Evolutionary conservation across 176 grass and related monocot species (phyloP).

Genomic region (Rhynchospora pubera): DNA sequence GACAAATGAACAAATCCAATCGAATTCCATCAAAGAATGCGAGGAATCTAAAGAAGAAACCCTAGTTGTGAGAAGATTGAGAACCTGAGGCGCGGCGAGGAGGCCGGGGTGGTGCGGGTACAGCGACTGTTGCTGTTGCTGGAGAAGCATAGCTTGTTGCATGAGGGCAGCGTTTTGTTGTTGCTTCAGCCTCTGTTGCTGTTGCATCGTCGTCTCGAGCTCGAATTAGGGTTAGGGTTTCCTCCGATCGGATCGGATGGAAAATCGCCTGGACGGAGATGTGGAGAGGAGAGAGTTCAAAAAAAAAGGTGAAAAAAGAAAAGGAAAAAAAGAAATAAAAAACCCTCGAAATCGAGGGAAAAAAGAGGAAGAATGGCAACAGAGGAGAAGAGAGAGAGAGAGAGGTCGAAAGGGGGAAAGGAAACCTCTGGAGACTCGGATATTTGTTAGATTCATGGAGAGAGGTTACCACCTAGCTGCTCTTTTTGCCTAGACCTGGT

Average conservation of each 20-base stretch:
- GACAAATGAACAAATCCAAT: constrained; percentile 12
- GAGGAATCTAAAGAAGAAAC: neutral
- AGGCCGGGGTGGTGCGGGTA: constrained; percentile 80
- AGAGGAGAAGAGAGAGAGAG: neutral
- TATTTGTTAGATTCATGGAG: constrained; percentile 16
- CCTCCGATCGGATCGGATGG: neutral
- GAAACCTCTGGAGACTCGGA: constrained; percentile 17
- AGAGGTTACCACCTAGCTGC: neutral
- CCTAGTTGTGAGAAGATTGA: constrained; percentile 2
- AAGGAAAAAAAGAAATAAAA: constrained; percentile 24
- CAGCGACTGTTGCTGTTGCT: constrained; percentile 56
- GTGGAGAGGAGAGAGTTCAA: neutral
- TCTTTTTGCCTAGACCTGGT: neutral
- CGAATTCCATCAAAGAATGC: neutral
- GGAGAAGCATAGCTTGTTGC: constrained; percentile 72
- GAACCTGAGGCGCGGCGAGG: constrained; percentile 70
- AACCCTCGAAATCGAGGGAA: constrained; percentile 27
- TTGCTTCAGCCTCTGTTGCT: constrained; percentile 59
- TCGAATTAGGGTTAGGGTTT: constrained; percentile 53
- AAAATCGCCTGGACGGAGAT: neutral
- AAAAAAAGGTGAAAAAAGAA: neutral
- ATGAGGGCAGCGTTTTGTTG: constrained; percentile 50
- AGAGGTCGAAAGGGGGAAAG: neutral
- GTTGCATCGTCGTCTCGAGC: constrained; percentile 44
- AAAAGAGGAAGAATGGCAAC: neutral